Evolutionary conservation across 768 basidiomycete species (phyloP).

Genomic region (Holtermannia corniformis): DNA sequence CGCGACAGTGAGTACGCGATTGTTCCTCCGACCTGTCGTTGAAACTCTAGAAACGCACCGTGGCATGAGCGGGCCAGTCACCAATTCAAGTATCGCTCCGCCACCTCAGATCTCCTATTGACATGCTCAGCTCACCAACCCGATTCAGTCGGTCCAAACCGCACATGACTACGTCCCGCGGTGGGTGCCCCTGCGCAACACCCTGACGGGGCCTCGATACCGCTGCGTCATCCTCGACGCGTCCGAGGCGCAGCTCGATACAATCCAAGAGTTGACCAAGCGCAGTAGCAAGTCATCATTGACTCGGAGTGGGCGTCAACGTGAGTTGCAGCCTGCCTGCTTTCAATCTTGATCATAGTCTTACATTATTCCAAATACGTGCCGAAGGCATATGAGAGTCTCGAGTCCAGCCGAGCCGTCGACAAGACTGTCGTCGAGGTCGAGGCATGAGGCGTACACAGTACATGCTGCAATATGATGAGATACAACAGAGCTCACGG

Average conservation of each 20-base stretch:
- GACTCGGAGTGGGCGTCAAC: conserved; percentile 13
- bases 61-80: conserved; percentile 22
- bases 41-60: conserved; percentile 13
- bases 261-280: conserved; percentile 13
- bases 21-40: not conserved
- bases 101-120: not conserved
- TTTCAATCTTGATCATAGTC: conserved; percentile 18
- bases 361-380: conserved; percentile 33
- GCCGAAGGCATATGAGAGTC: conserved; percentile 54
- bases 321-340: too few species aligned
- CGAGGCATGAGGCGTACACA: too few species aligned
- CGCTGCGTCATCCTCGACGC: conserved; percentile 12
- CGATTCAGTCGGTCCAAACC: too few species aligned
- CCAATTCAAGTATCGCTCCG: conserved; percentile 8
- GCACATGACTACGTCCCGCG: conserved; percentile 8
- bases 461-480: too few species aligned
- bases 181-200: conserved; percentile 10
- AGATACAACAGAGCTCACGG: too few species aligned
- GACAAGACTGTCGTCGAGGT: conserved; percentile 58
- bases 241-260: conserved; percentile 10
- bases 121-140: too few species aligned
- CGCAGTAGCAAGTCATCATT: conserved; percentile 13
- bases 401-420: conserved; percentile 51
- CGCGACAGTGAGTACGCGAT: conserved; percentile 27
- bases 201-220: conserved; percentile 12